Evolutionary conservation across 495 filamentous ascomycete genomes (phyloP), one percentile per base, ranked within the genome.

Genomic region (Lophiotrema nucula): DNA sequence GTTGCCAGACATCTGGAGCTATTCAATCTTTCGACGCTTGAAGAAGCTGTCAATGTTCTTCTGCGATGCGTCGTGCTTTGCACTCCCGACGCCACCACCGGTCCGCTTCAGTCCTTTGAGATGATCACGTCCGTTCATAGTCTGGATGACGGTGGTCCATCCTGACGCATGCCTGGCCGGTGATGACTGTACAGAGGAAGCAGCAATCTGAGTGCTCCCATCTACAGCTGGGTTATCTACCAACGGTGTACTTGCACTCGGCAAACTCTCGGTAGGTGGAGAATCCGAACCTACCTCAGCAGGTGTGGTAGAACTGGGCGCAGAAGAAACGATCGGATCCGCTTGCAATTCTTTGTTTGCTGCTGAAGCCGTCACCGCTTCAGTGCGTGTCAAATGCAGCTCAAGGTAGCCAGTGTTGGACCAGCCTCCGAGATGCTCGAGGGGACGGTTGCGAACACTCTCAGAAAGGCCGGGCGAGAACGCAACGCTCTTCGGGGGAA

Each of bases 21-120:
- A 69, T 49, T 18, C 48, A 23, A 46, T 35, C 58, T 67, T 70
- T 76, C 48, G 66, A 67, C 69, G 81, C 81, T 67, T 86, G 86
- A 90, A 88, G 71, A 95, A 95, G n/a, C 80, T 80, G 11, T 90
- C 87, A 60, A 91, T 75, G 2, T 79, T 88, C 65, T 80, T 80
- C 67, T 95, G 90, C 15, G 76, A 79, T 24, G 77, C 78, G 64
- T 96, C 90, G 69, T 86, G 81, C 50, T 79, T 76, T 35, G 85
- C 74, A 67, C 88, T 91, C 25, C 88, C 88, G 54, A 95, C 85
- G 2, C 88, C 88, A 18, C 86, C 87, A 44, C 83, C 76, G 19
- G 88, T 89, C 59, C 88, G 86, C 67, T 86, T 89, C 39, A 95
- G 74, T 25, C 84, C 82, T 42, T 74, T 68, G 4, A 96, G 78